Base-by-base conservation (phyloP, 2,329 filamentous ascomycete species). In the Colletotrichum sojae region DNA sequence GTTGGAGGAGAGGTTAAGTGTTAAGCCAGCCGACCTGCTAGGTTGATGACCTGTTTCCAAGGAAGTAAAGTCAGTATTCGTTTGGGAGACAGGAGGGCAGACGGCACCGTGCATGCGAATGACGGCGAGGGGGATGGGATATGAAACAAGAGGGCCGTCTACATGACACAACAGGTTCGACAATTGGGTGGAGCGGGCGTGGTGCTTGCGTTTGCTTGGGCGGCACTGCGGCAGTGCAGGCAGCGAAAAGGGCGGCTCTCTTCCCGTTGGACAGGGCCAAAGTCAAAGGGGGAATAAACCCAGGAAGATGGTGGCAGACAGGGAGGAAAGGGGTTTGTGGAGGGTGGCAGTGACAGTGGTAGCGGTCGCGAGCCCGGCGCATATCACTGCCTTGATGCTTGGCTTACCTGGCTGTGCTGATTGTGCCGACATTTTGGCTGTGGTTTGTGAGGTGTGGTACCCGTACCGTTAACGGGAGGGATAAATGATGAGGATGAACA, bases 1-100 rank as follows among this genome's bases (percentile, higher is more conserved):
- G 86, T 94, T 94, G 79, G 92, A 94, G 79, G 91, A 90, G 76
- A 94, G 88, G 80, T 90, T 91, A 78, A 92, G 83, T 63, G 87
- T 83, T 77, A 91, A 83, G 51, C 62, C 66, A 72, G 86, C 79
- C 74, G 87, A 86, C 73, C 82, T 85, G 74, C 81, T 72, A 70
- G 72, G 71, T 73, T 75, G 73, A 61, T 80, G 80, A 75, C 80
- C 82, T 83, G 78, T 36, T 78, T 71, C 67, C 72, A 76, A 72
- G 64, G 57, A 66, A 66, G 62, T 66, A 54, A 62, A 62, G 67
- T 68, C 57, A 69, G 69, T 60, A 69, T 46, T 66, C 54, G 31
- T 61, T 46, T 45, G 59, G 40, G 54, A 70, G 63, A 58, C 53
- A 57, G 58, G 66, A 71, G 69, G 61, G 61, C 73, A 74, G 69